A percentile compares a stretch with the other conserved stretches of the same genome.
phyloP scores from a whole-genome alignment of 1,139 yeast genomes.

The Lodderomyces theae region DNA sequence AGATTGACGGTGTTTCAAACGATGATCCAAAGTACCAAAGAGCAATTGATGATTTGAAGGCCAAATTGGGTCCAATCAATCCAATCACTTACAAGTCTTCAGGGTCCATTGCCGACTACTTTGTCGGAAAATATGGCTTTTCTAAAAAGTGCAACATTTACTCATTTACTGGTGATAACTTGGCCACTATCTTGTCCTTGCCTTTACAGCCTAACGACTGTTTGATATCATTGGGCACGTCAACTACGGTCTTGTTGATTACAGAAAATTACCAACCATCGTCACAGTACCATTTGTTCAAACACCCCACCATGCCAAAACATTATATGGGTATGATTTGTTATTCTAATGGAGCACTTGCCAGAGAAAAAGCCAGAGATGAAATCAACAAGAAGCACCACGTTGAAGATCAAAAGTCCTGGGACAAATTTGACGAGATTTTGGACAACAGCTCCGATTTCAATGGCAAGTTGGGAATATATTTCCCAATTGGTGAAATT shows the following conservation, averaged over 20 bases:
- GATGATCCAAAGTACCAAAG: conserved; percentile 17
- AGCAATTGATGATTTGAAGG: conserved; percentile 39
- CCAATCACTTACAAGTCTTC: conserved; percentile 41
- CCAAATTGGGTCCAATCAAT: conserved; percentile 51
- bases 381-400: conserved; percentile 49
- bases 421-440: conserved; percentile 67
- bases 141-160: conserved; percentile 50
- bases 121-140: conserved; percentile 63
- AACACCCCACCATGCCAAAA: conserved; percentile 75
- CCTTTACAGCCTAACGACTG: conserved; percentile 78
- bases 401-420: conserved; percentile 33
- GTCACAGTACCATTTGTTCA: conserved; percentile 78
- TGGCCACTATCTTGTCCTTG: conserved; percentile 82
- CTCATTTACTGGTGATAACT: conserved; percentile 85
- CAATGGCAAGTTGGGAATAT: conserved; percentile 63
- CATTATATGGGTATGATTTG: conserved; percentile 95
- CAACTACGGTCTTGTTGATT: conserved; percentile 79
- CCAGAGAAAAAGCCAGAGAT: conserved; percentile 76
- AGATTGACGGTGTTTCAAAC: conserved; percentile 29
- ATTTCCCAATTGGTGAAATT: conserved; percentile 86
- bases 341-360: conserved; percentile 87
- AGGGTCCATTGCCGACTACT: conserved; percentile 57
- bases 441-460: conserved; percentile 29
- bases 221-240: conserved; percentile 80
- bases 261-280: conserved; percentile 79